Evolutionary conservation across 768 basidiomycete genomes (phyloP), one percentile per base, ranked within the genome.

Genomic region (Mycena venus): DNA sequence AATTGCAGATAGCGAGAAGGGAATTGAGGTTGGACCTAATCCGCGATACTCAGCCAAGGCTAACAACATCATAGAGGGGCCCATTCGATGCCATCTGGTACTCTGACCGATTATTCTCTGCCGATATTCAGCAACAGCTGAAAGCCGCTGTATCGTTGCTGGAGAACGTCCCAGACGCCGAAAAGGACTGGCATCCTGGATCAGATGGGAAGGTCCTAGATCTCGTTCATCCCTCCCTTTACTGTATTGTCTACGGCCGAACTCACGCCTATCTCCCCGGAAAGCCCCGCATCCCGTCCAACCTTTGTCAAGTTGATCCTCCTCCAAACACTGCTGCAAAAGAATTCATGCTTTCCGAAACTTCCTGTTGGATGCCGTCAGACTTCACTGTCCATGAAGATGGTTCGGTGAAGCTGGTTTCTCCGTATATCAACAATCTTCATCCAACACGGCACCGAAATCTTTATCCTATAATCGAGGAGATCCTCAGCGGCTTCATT

Each of bases 211-310:
- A 47, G 47, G 47, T 47, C n/a, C 47, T 47, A 23, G 47, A 47
- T 47, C 47, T 47, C 21, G 84, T 88, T 1, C 85, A 89, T 68
- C 88, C 88, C 47, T 85, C 86, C 4, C 79, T 88, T 1, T 88
- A 82, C 76, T 83, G 83, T 32, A 70, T 87, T 1, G 80, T 84
- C 14, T 86, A 87, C 68, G 84, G 82, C 10, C 78, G 78, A 27
- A 82, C 82, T 2, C 73, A 79, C 60, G 17, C 58, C 10, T 51
- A 51, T 47, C 38, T 63, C 14, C 31, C 55, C 14, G 61, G 36
- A 5, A 40, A 47, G 47, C 32, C 31, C 19, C 70, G 34, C 27
- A 29, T 40, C 29, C n/a, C 66, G 4, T 17, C 25, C 4, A 68
- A 68, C 31, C 31, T 68, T 34, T 15, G 38, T 34, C 66, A 19